phyloP scores from a whole-genome alignment of 169 alveolate species.

The Plasmodium relictum region DNA sequence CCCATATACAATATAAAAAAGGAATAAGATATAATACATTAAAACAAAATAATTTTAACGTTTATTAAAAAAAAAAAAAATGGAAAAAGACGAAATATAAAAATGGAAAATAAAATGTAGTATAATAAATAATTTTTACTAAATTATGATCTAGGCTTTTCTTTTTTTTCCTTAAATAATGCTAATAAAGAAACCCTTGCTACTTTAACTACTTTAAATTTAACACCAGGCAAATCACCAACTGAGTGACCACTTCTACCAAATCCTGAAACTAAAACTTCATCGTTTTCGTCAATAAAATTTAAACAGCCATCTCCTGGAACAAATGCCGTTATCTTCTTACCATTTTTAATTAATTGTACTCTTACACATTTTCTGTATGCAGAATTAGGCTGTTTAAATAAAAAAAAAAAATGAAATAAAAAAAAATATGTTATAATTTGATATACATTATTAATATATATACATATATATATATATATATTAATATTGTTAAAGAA shows the following conservation, averaged over 20 bases:
- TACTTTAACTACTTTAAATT: slow-evolving; percentile 99
- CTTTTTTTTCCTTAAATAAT: slow-evolving; percentile 98
- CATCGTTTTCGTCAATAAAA: slow-evolving; percentile 99
- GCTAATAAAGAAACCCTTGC: slow-evolving; percentile 97
- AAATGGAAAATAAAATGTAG: neutral
- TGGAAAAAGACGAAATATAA: neutral
- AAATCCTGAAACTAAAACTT: slow-evolving; percentile 99
- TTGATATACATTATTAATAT: neutral
- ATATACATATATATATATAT: neutral
- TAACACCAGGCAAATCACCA: slow-evolving; percentile 99
- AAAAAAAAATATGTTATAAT: neutral
- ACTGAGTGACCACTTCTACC: slow-evolving; percentile 99
- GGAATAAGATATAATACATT: too few relatives aligned
- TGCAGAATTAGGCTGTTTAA: slow-evolving; percentile 99
- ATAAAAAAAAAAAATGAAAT: neutral
- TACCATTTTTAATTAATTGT: slow-evolving; percentile 99
- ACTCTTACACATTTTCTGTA: slow-evolving; percentile 99
- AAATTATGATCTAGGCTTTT: slow-evolving; percentile 94
- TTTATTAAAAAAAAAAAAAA: neutral
- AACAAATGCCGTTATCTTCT: slow-evolving; percentile 99
- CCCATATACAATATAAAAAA: too few relatives aligned
- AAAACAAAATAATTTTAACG: too few relatives aligned
- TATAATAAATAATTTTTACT: neutral
- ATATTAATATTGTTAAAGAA: slow-evolving; percentile 8
- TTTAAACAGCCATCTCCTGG: slow-evolving; percentile 99